Conservation (phyloP, 257 asterid genomes). For the Haberlea rhodopensis region DNA sequence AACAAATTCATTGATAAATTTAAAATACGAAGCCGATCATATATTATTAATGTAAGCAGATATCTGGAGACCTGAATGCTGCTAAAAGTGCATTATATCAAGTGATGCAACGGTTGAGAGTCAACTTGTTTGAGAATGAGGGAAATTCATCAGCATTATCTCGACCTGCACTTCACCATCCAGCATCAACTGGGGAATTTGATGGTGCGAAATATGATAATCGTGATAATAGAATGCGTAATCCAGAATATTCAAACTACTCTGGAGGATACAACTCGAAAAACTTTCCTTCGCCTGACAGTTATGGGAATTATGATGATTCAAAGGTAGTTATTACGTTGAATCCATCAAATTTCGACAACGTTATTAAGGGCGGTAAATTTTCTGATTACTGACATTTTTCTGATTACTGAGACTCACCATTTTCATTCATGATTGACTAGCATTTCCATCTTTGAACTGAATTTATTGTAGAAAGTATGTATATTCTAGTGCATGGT, state of each 20-base stretch:
- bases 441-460: slow-evolving; percentile 13
- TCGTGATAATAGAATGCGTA: slow-evolving; percentile 48
- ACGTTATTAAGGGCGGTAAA: not conserved
- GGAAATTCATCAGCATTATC: slow-evolving; percentile 45
- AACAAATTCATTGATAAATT: too few species aligned
- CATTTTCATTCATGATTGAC: not conserved
- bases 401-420: not conserved
- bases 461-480: slow-evolving; percentile 9
- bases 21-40: too few species aligned
- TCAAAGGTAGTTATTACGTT: slow-evolving; percentile 49
- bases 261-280: slow-evolving; percentile 50
- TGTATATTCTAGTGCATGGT: not conserved
- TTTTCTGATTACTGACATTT: not conserved
- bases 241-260: slow-evolving; percentile 47
- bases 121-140: slow-evolving; percentile 60
- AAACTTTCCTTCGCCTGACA: slow-evolving; percentile 35
- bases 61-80: slow-evolving; percentile 67
- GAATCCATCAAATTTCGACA: not conserved
- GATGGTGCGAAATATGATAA: slow-evolving; percentile 47
- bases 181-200: slow-evolving; percentile 34
- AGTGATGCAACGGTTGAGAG: slow-evolving; percentile 67
- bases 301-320: slow-evolving; percentile 45
- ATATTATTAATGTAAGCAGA: slow-evolving; percentile 40
- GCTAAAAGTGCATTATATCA: slow-evolving; percentile 66
- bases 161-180: slow-evolving; percentile 33